Conservation (phyloP, 2,329 filamentous ascomycete genomes). For the Fusarium austroafricanum region DNA sequence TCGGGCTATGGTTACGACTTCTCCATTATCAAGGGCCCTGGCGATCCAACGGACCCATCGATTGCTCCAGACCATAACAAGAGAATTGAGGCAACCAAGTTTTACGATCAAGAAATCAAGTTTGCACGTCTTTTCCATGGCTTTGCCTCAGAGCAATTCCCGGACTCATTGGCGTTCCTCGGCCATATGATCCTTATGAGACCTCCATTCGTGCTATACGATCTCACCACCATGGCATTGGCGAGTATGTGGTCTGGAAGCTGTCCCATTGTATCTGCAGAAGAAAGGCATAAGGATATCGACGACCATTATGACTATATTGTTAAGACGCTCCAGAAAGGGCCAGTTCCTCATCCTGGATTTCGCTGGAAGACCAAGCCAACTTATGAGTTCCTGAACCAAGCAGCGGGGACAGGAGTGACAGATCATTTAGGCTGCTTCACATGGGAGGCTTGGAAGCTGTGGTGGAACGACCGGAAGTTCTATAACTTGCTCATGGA, state of each 20-base stretch:
- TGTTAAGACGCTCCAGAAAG: constrained; percentile 37
- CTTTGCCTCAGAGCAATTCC: constrained; percentile 49
- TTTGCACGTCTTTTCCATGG: constrained; percentile 49
- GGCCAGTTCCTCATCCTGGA: constrained; percentile 44
- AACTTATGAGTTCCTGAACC: constrained; percentile 54
- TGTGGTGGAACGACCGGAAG: constrained; percentile 56
- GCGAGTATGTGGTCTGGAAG: constrained; percentile 45
- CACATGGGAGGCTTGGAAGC: constrained; percentile 55
- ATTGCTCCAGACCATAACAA: constrained; percentile 45
- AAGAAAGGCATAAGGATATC: constrained; percentile 46
- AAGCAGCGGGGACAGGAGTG: constrained; percentile 57
- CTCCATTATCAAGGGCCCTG: constrained; percentile 45
- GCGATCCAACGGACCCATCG: constrained; percentile 44
- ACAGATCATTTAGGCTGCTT: constrained; percentile 54
- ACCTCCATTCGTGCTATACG: constrained; percentile 46
- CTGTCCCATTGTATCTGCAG: constrained; percentile 32
- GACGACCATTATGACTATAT: constrained; percentile 45
- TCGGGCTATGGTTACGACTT: constrained; percentile 50
- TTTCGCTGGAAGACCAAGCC: constrained; percentile 34
- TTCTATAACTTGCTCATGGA: constrained; percentile 56
- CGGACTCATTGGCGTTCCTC: constrained; percentile 48
- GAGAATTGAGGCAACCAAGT: constrained; percentile 37
- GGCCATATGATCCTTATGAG: constrained; percentile 44
- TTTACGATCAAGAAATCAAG: constrained; percentile 36
- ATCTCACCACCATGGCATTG: constrained; percentile 49